phyloP scores from a whole-genome alignment of 805 yeast species.

The Zygosaccharomyces lentus region DNA sequence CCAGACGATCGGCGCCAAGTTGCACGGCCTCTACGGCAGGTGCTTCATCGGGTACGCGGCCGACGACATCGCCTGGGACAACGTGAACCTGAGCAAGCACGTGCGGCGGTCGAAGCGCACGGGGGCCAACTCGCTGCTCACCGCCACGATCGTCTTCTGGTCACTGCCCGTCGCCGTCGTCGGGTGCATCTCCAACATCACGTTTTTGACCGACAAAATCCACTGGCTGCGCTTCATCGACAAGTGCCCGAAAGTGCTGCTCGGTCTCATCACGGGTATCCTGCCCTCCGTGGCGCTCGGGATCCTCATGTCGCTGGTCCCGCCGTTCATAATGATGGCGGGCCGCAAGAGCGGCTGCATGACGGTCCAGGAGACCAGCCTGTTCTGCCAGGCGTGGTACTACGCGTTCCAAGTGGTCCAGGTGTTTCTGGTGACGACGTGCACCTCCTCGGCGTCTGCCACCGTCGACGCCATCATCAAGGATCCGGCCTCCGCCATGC shows the following conservation, averaged over 20 bases:
- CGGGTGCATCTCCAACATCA: conserved; percentile 86
- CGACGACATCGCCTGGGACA: conserved; percentile 80
- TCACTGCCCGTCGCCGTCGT: conserved; percentile 97
- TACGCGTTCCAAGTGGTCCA: conserved; percentile 89
- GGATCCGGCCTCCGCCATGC: conserved; percentile 69
- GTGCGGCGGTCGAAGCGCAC: conserved; percentile 54
- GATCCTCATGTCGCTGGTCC: conserved; percentile 79
- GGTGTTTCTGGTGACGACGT: conserved; percentile 78
- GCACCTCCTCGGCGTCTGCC: conserved; percentile 77
- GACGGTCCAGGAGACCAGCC: conserved; percentile 67
- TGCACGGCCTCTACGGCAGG: conserved; percentile 41
- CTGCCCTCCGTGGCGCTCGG: conserved; percentile 81
- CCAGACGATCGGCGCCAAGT: conserved; percentile 67
- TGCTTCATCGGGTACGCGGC: conserved; percentile 66
- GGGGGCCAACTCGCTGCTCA: conserved; percentile 59
- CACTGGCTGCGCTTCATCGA: conserved; percentile 72
- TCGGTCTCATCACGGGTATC: conserved; percentile 84
- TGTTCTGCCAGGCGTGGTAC: conserved; percentile 82
- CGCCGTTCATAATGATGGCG: conserved; percentile 72
- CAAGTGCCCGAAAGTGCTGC: conserved; percentile 61
- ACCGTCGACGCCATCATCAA: conserved; percentile 64
- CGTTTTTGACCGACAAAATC: conserved; percentile 63
- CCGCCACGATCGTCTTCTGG: conserved; percentile 80
- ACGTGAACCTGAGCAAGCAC: conserved; percentile 53
- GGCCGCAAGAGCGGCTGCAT: conserved; percentile 73